A percentile compares a stretch with the other conserved stretches of the same genome.
These are phyloP conservation scores for Pharus latifolius DNA, from an alignment of 176 grass and related monocot species.

Conservation along the genomic window DNA sequence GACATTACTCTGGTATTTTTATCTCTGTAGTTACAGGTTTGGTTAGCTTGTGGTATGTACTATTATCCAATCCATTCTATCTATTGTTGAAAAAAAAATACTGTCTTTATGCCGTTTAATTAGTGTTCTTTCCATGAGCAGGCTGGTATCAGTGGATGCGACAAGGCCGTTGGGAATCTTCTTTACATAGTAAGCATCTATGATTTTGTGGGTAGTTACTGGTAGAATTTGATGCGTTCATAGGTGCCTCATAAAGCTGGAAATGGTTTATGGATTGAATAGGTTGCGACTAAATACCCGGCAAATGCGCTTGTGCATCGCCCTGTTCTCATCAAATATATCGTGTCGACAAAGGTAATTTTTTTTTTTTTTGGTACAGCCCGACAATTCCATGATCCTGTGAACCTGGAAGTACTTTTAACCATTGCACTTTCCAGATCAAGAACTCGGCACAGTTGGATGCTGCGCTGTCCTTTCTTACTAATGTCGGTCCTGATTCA, in stretches of 20 bases:
- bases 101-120: no score
- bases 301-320: conserved; percentile 35
- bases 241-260: neutral
- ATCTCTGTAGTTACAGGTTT: no score
- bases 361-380: neutral
- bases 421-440: conserved; percentile 26
- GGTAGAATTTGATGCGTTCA: neutral
- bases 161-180: conserved; percentile 43
- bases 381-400: neutral
- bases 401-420: neutral
- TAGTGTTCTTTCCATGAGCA: no score
- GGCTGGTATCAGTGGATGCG: conserved; percentile 29
- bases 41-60: no score
- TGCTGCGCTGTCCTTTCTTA: conserved; percentile 40
- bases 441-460: conserved; percentile 45
- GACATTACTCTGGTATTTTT: no score
- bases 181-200: conserved; percentile 27
- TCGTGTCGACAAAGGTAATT: conserved; percentile 31
- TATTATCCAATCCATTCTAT: neutral
- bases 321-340: conserved; percentile 30
- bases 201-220: neutral
- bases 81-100: no score
- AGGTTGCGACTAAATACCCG: conserved; percentile 51
- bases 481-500: conserved; percentile 30
- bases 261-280: neutral